A percentile compares a stretch with the other conserved stretches of the same genome.
Evolutionary conservation across 257 asterid species (phyloP).

Genomic region (Gentiana macrophylla): DNA sequence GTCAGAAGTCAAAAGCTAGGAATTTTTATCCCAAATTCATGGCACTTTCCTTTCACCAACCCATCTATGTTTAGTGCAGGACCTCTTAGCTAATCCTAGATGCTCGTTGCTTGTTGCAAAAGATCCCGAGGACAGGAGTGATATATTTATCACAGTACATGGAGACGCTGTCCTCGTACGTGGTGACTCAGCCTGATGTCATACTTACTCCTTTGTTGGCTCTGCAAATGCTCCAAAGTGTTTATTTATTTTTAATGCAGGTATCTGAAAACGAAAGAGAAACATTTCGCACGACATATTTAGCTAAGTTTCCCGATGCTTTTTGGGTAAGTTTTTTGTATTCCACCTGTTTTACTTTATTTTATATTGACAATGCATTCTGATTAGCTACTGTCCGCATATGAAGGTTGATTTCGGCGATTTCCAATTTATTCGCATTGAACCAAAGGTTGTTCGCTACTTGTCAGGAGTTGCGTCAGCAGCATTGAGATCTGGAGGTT

Average conservation of each 20-base stretch:
- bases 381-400: slow-evolving; percentile 10
- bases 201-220: not conserved
- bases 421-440: slow-evolving; percentile 78
- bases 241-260: slow-evolving; percentile 17
- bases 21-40: not conserved
- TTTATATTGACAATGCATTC: slow-evolving; percentile 10
- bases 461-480: slow-evolving; percentile 95
- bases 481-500: slow-evolving; percentile 88
- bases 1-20: not conserved
- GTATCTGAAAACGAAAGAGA: slow-evolving; percentile 45
- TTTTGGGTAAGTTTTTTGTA: slow-evolving; percentile 57
- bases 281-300: slow-evolving; percentile 56
- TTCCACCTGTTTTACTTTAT: slow-evolving; percentile 7
- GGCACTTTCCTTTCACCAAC: slow-evolving; percentile 3
- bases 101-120: slow-evolving; percentile 94
- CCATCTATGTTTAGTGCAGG: slow-evolving; percentile 39
- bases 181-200: slow-evolving; percentile 1
- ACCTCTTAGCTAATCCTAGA: slow-evolving; percentile 71
- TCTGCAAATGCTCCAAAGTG: not conserved
- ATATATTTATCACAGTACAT: slow-evolving; percentile 60
- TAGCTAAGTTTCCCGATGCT: slow-evolving; percentile 84
- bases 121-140: slow-evolving; percentile 92
- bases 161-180: slow-evolving; percentile 88
- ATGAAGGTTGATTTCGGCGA: slow-evolving; percentile 93
- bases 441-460: slow-evolving; percentile 67